Percentiles rank a stretch among this genome's conserved stretches.
Conservation (phyloP, 2,329 filamentous ascomycete species). For the Eutypa lata region DNA sequence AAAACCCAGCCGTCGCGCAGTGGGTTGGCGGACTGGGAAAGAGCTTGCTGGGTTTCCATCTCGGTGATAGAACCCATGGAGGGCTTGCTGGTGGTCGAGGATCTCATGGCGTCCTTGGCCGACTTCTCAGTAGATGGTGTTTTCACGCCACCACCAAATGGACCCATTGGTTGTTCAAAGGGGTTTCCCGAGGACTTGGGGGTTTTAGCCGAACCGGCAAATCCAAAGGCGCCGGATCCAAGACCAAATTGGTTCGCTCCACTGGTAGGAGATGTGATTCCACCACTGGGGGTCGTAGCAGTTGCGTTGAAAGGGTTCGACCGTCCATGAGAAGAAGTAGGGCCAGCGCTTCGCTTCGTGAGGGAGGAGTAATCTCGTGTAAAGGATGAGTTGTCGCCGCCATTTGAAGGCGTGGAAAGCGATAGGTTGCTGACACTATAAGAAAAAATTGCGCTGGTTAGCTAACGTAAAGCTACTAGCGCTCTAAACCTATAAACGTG, state of each 20-base stretch:
- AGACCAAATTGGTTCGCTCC: slow-evolving; percentile 77
- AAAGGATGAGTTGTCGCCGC: slow-evolving; percentile 49
- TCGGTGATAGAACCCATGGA: slow-evolving; percentile 48
- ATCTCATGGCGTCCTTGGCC: slow-evolving; percentile 42
- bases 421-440: slow-evolving; percentile 84
- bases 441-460: slow-evolving; percentile 10
- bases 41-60: slow-evolving; percentile 34
- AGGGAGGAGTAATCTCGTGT: slow-evolving; percentile 41
- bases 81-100: slow-evolving; percentile 29
- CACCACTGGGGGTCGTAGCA: slow-evolving; percentile 66
- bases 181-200: slow-evolving; percentile 80
- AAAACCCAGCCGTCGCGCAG: slow-evolving; percentile 91
- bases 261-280: slow-evolving; percentile 70
- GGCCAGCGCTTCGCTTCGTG: slow-evolving; percentile 60
- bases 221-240: slow-evolving; percentile 92
- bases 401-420: slow-evolving; percentile 64
- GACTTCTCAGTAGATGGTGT: slow-evolving; percentile 63
- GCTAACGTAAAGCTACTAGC: slow-evolving; percentile 14
- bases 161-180: slow-evolving; percentile 70
- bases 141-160: slow-evolving; percentile 40
- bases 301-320: slow-evolving; percentile 77
- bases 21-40: slow-evolving; percentile 48
- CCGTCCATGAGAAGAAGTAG: slow-evolving; percentile 70
- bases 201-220: slow-evolving; percentile 85
- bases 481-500: slow-evolving; percentile 5